Base-by-base conservation (phyloP, 768 basidiomycete species). In the Mycena haematopus region DNA sequence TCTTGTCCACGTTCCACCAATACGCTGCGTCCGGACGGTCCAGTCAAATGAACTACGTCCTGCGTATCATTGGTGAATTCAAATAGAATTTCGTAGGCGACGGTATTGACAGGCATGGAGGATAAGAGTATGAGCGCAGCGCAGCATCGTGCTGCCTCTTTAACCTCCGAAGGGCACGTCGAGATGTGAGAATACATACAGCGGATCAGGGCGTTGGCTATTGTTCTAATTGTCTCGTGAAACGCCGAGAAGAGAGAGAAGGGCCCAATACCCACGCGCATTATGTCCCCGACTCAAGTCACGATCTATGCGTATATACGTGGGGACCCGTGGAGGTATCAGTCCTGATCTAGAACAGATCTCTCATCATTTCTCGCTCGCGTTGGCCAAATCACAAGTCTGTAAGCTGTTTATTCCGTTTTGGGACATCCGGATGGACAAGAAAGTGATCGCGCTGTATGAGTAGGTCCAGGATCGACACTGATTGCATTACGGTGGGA, bases 11-110 rank as follows among this genome's bases (percentile, higher is more conserved):
- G 36, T n/a, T 67, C 65, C 38, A 67, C 38, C 15, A 60, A 31
- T 7, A 60, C 51, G 36, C 58, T 56, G 17, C 51, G 4, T 29
- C 58, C 65, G 19, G 55, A 51, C 21, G 58, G 49, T 2, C 21
- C 47, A 24, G 55, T 63, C 58, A 86, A 63, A 14, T 76, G 80
- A 10, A 74, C 76, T 25, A 77, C 62, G 52, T 75, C 73, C 14
- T 69, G 36, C 15, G 79, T 82, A 69, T 85, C 79, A 74, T 86
- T 87, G 38, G 71, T 69, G 63, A 86, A 71, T 62, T 84, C 82
- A 68, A 86, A 76, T 38, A 83, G 64, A 46, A 86, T 79, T 69
- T 86, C 84, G 74, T 82, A 86, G 42, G 83, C 78, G 29, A 75
- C 63, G n/a, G 82, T 84, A 69, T 77, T 80, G 40, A 82, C 81